Evolutionary conservation across 2,329 filamentous ascomycete genomes (phyloP).

Genomic region (Penicillium frequentans): DNA sequence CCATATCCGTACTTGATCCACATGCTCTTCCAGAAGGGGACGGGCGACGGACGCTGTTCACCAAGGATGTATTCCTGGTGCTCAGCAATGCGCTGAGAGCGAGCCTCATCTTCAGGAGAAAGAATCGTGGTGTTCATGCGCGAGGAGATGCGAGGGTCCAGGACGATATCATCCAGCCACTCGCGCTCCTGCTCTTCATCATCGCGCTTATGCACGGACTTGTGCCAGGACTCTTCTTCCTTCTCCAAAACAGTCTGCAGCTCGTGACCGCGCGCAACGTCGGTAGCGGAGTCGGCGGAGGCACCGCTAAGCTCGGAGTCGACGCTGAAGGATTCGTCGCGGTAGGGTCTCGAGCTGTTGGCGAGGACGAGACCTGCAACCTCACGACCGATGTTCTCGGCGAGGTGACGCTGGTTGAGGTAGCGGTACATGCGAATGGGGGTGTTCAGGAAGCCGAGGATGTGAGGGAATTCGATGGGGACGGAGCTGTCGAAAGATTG

Average conservation of each 20-base stretch:
- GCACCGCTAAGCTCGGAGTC: constrained; percentile 20
- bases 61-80: constrained; percentile 70
- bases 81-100: constrained; percentile 62
- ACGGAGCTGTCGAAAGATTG: constrained; percentile 69
- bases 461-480: constrained; percentile 77
- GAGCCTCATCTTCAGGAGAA: constrained; percentile 66
- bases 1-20: constrained; percentile 44
- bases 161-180: constrained; percentile 71
- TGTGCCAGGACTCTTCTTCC: constrained; percentile 83
- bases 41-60: constrained; percentile 47
- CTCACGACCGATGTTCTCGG: constrained; percentile 82
- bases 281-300: constrained; percentile 22
- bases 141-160: constrained; percentile 72
- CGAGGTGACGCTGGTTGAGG: constrained; percentile 77
- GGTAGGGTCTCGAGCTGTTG: constrained; percentile 41
- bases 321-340: constrained; percentile 24
- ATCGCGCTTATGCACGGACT: constrained; percentile 64
- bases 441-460: constrained; percentile 90
- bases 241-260: constrained; percentile 64
- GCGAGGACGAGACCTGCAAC: constrained; percentile 80
- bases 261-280: constrained; percentile 51
- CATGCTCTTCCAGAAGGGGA: constrained; percentile 40
- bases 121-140: constrained; percentile 82
- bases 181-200: constrained; percentile 64
- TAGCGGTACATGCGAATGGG: constrained; percentile 84